phyloP scores from a whole-genome alignment of 768 basidiomycete species.

The Mycena pura region DNA sequence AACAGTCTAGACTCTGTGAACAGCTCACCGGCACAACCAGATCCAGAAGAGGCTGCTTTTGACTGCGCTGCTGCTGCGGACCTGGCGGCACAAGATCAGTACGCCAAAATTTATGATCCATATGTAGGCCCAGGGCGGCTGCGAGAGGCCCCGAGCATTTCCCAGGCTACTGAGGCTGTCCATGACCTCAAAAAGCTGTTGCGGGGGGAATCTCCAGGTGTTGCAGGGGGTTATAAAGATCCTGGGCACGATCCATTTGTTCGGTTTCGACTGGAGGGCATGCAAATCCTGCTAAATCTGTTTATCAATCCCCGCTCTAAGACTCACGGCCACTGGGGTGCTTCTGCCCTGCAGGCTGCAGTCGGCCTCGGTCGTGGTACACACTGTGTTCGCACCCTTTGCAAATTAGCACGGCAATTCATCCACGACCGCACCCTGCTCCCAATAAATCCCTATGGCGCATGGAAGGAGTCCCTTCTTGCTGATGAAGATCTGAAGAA shows the following conservation, averaged over 20 bases:
- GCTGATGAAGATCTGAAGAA: slow-evolving; percentile 28
- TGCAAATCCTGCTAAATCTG: not conserved
- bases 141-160: not conserved
- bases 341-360: not conserved
- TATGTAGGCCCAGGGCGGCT: not conserved
- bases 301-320: not conserved
- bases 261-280: not conserved
- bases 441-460: slow-evolving; percentile 13
- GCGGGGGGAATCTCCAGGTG: not conserved
- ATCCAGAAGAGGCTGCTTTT: not conserved
- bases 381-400: not conserved
- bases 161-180: not conserved
- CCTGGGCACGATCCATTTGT: not conserved
- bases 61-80: not conserved
- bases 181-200: not conserved
- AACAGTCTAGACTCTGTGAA: not conserved
- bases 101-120: not conserved
- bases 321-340: not conserved
- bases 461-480: slow-evolving; percentile 14
- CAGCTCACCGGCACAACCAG: not conserved
- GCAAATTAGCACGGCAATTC: not conserved
- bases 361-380: not conserved
- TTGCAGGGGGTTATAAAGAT: not conserved
- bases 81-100: not conserved
- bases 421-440: not conserved